These are phyloP conservation scores for Penicillium fimorum DNA, from an alignment of 495 filamentous ascomycete species.

Conservation along the genomic window DNA sequence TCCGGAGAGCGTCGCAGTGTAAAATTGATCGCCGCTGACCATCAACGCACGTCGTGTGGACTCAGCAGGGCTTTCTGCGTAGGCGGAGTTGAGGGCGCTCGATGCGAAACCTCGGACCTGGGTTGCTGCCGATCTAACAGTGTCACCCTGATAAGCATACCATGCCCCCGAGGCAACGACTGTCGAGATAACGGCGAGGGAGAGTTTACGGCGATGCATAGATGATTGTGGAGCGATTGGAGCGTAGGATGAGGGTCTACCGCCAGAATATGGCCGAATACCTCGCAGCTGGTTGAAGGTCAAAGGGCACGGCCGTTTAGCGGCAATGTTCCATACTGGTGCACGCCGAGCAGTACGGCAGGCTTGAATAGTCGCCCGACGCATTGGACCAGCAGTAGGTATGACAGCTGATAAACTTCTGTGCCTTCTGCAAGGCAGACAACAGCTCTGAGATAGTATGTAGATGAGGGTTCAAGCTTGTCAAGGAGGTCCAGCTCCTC, in stretches of 20 bases:
- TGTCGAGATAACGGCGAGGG: conserved; percentile 58
- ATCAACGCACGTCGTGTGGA: conserved; percentile 53
- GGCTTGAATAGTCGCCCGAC: conserved; percentile 61
- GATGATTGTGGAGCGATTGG: conserved; percentile 49
- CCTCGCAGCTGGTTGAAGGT: conserved; percentile 48
- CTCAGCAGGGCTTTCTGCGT: conserved; percentile 33
- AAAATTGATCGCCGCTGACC: conserved; percentile 80
- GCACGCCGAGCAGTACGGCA: conserved; percentile 61
- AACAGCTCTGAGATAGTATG: conserved; percentile 5
- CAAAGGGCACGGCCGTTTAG: conserved; percentile 44
- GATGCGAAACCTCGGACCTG: conserved; percentile 33
- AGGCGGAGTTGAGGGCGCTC: conserved; percentile 27
- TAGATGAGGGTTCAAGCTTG: conserved; percentile 14
- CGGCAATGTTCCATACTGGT: conserved; percentile 51
- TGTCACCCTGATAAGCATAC: conserved; percentile 57
- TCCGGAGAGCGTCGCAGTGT: conserved; percentile 74
- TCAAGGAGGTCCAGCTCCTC: conserved; percentile 16
- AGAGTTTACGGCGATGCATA: conserved; percentile 65
- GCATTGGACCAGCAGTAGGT: conserved; percentile 48
- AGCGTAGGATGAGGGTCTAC: conserved; percentile 36
- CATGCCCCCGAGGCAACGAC: conserved; percentile 64
- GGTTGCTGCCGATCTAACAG: conserved; percentile 23
- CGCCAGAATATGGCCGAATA: conserved; percentile 42
- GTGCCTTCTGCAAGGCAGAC: conserved; percentile 13
- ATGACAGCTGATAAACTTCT: neutral